Evolutionary conservation across 176 grass and related monocot species (phyloP).

Genomic region (Paspalum notatum): DNA sequence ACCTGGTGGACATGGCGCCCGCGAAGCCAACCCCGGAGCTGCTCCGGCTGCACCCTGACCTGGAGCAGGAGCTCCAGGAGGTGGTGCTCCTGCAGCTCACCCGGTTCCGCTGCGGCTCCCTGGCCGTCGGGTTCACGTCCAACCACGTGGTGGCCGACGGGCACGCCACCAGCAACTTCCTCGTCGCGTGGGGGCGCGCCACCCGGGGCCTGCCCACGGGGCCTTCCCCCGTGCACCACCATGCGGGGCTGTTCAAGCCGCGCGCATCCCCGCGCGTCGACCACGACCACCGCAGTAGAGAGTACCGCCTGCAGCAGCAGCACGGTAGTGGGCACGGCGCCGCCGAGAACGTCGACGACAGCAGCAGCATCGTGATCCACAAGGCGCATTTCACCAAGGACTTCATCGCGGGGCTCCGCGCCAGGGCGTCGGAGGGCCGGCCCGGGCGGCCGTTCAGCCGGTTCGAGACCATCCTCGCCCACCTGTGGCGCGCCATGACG

Average conservation of each 20-base stretch:
- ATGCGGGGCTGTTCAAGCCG: conserved; percentile 34
- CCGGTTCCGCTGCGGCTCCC: conserved; percentile 57
- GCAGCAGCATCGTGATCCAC: conserved; percentile 45
- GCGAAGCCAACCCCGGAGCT: conserved; percentile 54
- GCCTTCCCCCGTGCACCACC: conserved; percentile 30
- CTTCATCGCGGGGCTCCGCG: conserved; percentile 52
- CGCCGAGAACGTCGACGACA: neutral
- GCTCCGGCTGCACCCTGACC: conserved; percentile 43
- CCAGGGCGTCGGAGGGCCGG: conserved; percentile 27
- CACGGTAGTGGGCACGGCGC: neutral
- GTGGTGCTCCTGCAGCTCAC: conserved; percentile 67
- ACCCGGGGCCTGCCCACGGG: conserved; percentile 44
- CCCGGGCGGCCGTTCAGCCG: conserved; percentile 49
- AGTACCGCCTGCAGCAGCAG: neutral
- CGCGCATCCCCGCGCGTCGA: conserved; percentile 34
- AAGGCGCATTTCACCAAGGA: conserved; percentile 63
- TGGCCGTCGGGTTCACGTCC: conserved; percentile 47
- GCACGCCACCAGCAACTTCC: conserved; percentile 62
- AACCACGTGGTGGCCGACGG: conserved; percentile 66
- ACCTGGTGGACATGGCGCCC: conserved; percentile 39
- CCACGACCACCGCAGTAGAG: conserved; percentile 36
- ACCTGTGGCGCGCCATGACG: conserved; percentile 64
- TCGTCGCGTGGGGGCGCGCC: conserved; percentile 67
- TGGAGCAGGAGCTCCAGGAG: conserved; percentile 39
- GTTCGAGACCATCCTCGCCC: conserved; percentile 65